Conservation (phyloP, 164 flowering plant species). For the Malania oleifera region DNA sequence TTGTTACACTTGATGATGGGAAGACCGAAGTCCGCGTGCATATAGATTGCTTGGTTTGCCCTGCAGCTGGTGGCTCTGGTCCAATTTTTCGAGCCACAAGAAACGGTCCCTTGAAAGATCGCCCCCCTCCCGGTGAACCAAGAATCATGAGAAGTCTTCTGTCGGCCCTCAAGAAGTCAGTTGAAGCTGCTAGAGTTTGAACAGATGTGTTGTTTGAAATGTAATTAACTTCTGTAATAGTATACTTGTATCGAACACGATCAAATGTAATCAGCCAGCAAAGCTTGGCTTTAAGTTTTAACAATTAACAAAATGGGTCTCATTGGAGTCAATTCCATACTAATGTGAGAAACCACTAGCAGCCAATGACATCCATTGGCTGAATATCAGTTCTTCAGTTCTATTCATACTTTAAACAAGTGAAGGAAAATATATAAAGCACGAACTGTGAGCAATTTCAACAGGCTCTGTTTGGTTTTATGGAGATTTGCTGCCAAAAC, state of each 20-base stretch:
- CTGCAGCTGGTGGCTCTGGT: conserved; percentile 37
- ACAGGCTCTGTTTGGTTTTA: too few relatives aligned
- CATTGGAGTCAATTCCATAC: too few relatives aligned
- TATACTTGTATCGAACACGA: background rate
- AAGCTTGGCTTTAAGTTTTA: too few relatives aligned
- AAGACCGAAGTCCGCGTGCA: conserved; percentile 56
- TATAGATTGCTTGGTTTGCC: conserved; percentile 70
- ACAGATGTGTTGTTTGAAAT: background rate
- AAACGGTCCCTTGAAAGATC: conserved; percentile 50
- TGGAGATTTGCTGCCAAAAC: too few relatives aligned
- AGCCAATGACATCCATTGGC: too few relatives aligned
- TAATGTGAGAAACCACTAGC: too few relatives aligned
- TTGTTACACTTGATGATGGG: conserved; percentile 59
- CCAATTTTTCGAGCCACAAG: conserved; percentile 70
- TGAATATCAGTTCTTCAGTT: too few relatives aligned
- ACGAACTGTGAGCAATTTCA: too few relatives aligned
- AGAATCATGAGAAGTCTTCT: conserved; percentile 79
- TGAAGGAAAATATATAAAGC: too few relatives aligned
- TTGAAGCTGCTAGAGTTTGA: conserved; percentile 57
- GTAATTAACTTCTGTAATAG: too few relatives aligned
- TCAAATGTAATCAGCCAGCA: background rate
- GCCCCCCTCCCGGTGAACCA: conserved; percentile 69
- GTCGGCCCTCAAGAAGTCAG: conserved; percentile 60
- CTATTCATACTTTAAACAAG: too few relatives aligned
- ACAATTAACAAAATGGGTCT: too few relatives aligned